Evolutionary conservation across 805 yeast species (phyloP), one percentile per base, ranked within the genome.

Genomic region (Wickerhamiella dianesei): DNA sequence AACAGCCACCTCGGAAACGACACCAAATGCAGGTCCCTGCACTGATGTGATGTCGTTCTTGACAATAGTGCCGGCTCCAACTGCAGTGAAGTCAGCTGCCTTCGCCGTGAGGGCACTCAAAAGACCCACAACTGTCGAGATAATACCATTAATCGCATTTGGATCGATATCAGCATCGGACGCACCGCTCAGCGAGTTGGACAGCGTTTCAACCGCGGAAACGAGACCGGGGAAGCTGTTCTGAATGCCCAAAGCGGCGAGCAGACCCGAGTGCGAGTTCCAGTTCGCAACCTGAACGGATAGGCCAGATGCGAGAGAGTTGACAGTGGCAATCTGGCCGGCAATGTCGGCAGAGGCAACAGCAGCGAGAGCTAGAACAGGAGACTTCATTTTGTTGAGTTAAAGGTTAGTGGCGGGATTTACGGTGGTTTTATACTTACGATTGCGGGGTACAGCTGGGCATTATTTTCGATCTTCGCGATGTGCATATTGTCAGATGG

Each of bases 31-130:
- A 35, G 56, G 48, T 16, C 44, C 46, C 21, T 48, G 48, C 17
- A 58, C 48, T 18, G 49, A 44, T 22, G 45, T 37, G 44, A 59
- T 48, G 45, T 56, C 58, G 37, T 50, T 48, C 20, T 21, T 35
- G 45, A 56, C 58, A 44, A 56, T 53, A 32, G 44, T 5, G 21
- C 46, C 39, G 45, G 57, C 51, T 25, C 58, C 59, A 21, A 52
- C 57, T 18, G 48, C 39, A 19, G 4, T 25, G 35, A 57, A 50
- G 46, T 44, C 56, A 29, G 45, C 18, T 19, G 54, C 53, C 54
- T 57, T 56, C 46, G 43, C 45, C 39, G 45, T 49, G 29, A 55
- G 47, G 46, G 47, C 56, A 20, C 36, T 22, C 32, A 55, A 47
- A 17, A 56, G 48, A n/a, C 35, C 13, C 29, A 37, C 32, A 20